Conservation (phyloP, 371 early-diverging fungal species). For the Rhizopus arrhizus region DNA sequence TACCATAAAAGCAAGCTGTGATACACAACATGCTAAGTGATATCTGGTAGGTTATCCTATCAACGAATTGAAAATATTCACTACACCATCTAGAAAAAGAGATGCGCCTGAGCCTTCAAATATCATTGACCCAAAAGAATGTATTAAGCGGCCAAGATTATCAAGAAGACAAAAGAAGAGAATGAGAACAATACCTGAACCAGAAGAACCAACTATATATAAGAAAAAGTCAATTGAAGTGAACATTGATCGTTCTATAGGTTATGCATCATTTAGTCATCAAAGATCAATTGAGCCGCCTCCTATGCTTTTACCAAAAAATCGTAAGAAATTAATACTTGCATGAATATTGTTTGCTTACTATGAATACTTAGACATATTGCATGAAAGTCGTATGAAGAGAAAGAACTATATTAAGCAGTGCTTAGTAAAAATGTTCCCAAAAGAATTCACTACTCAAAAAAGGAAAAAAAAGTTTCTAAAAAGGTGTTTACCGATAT, state of each 20-base stretch:
- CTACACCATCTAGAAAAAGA: not conserved
- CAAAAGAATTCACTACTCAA: slow-evolving; percentile 6
- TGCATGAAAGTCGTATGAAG: not conserved
- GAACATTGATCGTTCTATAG: slow-evolving; percentile 1
- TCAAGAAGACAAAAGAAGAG: slow-evolving; percentile 10
- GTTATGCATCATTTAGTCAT: not conserved
- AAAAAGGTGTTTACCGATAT: slow-evolving; percentile 1
- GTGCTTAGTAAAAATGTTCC: slow-evolving; percentile 15
- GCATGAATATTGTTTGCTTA: not conserved
- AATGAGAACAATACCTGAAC: not conserved
- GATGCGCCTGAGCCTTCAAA: not conserved
- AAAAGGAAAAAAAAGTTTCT: slow-evolving; percentile 17
- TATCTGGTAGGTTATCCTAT: not conserved
- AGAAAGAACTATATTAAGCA: not conserved
- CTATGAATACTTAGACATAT: not conserved
- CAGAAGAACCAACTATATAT: not conserved
- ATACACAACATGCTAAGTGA: not conserved
- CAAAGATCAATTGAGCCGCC: not conserved
- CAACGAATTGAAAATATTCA: not conserved
- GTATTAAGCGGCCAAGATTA: not conserved
- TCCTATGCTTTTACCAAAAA: not conserved
- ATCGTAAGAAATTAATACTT: not conserved
- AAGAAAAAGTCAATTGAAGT: not conserved
- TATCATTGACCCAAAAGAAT: not conserved
- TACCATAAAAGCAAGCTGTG: not conserved